Evolutionary conservation across 139 green algal species (phyloP).

Genomic region (Micractinium sp.): DNA sequence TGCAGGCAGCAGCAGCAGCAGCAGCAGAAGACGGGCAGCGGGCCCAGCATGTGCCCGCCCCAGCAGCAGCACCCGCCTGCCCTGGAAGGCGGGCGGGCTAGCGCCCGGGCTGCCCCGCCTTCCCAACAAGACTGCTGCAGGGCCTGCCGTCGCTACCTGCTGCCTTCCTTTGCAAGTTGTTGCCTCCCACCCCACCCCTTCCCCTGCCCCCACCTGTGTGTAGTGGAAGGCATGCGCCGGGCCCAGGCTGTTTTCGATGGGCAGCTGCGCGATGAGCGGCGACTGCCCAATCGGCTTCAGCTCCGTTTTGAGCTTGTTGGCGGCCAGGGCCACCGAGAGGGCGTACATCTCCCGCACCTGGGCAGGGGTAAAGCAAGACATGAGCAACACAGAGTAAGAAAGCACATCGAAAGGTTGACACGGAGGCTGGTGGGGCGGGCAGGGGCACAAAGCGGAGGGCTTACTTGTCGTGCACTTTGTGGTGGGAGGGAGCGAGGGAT

Average conservation of each 20-base stretch:
- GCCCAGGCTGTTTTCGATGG: conserved; percentile 74
- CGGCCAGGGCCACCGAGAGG: conserved; percentile 59
- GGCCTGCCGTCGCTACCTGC: too few species aligned
- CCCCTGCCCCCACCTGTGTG: conserved; percentile 71
- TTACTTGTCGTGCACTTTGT: too few species aligned
- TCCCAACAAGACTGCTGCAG: too few species aligned
- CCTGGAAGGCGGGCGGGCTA: not conserved
- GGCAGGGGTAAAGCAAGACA: not conserved
- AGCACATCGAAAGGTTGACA: not conserved
- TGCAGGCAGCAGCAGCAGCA: not conserved
- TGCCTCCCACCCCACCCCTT: too few species aligned
- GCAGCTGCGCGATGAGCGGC: conserved; percentile 70
- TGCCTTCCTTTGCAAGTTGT: too few species aligned
- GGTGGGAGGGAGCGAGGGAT: too few species aligned
- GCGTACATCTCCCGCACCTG: conserved; percentile 94
- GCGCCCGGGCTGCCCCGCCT: not conserved
- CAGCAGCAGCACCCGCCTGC: too few species aligned
- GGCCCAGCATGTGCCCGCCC: too few species aligned
- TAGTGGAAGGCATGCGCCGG: conserved; percentile 87
- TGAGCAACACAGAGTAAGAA: not conserved
- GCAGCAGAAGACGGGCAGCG: too few species aligned
- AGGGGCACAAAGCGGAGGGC: not conserved
- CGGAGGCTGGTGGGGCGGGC: too few species aligned
- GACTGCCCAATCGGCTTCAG: too few species aligned
- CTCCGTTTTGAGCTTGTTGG: too few species aligned